These are phyloP conservation scores for Eutypella sp. DNA, from an alignment of 2,329 filamentous ascomycete species.

Conservation along the genomic window DNA sequence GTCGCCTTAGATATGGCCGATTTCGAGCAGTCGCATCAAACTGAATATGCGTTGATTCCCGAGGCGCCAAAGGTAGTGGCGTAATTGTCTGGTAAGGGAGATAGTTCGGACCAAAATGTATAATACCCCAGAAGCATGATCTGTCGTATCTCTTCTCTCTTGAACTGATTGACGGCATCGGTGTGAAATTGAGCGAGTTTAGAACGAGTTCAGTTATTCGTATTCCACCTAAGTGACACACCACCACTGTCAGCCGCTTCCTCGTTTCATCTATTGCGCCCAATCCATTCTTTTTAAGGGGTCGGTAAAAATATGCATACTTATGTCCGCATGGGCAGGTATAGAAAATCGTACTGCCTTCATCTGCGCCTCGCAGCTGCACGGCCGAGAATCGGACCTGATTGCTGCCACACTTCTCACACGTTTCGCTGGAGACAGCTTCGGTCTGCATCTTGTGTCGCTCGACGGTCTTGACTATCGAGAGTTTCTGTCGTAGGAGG, in stretches of 20 bases:
- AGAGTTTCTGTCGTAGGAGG: constrained; percentile 77
- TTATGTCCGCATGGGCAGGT: constrained; percentile 82
- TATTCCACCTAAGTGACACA: constrained; percentile 34
- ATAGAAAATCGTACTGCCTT: constrained; percentile 91
- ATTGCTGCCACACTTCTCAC: constrained; percentile 73
- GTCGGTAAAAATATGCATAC: constrained; percentile 42
- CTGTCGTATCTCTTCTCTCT: constrained; percentile 8
- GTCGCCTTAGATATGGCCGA: constrained; percentile 98
- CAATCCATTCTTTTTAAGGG: not conserved
- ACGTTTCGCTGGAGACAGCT: constrained; percentile 61
- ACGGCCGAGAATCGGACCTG: constrained; percentile 82
- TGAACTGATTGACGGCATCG: too few species aligned
- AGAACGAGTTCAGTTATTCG: constrained; percentile 41
- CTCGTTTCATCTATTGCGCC: constrained; percentile 9
- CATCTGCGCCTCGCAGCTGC: constrained; percentile 87
- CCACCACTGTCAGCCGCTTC: constrained; percentile 1
- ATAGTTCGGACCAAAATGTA: constrained; percentile 14
- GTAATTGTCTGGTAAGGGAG: constrained; percentile 14
- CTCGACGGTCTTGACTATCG: constrained; percentile 78
- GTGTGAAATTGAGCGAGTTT: not conserved
- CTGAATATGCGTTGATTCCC: constrained; percentile 89
- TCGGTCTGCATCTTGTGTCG: constrained; percentile 73
- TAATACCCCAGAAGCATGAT: constrained; percentile 15
- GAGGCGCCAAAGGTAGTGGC: constrained; percentile 42
- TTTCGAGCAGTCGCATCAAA: constrained; percentile 82